phyloP scores from a whole-genome alignment of 164 flowering plant genomes.

The Sedum album region DNA sequence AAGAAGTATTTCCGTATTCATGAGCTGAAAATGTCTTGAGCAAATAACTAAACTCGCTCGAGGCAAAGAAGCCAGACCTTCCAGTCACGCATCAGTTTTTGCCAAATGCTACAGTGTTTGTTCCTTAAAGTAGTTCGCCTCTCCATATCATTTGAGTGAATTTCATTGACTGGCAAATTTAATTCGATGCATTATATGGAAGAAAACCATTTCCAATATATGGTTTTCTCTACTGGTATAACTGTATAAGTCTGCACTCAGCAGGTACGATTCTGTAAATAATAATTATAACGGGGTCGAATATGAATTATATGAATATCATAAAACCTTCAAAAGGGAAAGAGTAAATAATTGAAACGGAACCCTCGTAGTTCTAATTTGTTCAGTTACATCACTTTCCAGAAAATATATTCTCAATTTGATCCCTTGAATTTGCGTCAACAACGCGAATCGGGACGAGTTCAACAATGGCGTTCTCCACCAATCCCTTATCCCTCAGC shows the following conservation, averaged over 20 bases:
- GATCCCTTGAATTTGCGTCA: not conserved
- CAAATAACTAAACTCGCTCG: too few relatives aligned
- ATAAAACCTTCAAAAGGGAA: not conserved
- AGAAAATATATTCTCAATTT: not conserved
- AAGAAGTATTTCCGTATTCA: not conserved
- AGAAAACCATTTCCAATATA: too few relatives aligned
- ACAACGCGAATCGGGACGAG: not conserved
- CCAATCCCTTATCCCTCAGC: conserved; percentile 79
- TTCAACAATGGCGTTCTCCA: conserved; percentile 42
- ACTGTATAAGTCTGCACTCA: not conserved
- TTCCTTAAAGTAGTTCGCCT: not conserved
- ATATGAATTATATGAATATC: not conserved
- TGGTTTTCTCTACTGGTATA: too few relatives aligned
- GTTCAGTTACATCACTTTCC: not conserved
- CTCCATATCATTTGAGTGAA: not conserved
- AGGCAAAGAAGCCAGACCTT: not conserved
- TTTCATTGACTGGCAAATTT: too few relatives aligned
- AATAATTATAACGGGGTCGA: not conserved
- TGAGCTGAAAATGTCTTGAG: too few relatives aligned
- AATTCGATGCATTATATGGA: too few relatives aligned
- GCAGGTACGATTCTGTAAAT: not conserved
- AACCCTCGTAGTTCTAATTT: not conserved
- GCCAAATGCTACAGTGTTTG: not conserved
- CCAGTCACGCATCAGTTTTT: not conserved
- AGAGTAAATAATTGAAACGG: not conserved